Evolutionary conservation across 805 yeast species (phyloP), one percentile per base, ranked within the genome.

Genomic region (Saturnispora serradocipensis): DNA sequence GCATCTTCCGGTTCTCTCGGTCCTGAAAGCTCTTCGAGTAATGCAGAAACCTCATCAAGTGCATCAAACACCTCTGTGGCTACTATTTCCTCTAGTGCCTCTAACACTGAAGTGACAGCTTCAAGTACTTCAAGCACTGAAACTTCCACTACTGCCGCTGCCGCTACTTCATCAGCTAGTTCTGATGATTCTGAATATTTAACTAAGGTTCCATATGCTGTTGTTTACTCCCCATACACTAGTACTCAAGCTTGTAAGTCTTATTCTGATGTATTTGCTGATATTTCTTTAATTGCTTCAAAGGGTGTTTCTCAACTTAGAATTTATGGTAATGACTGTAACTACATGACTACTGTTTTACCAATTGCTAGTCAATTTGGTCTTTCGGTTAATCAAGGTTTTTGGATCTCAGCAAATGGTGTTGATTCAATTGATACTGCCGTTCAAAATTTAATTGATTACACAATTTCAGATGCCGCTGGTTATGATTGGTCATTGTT

Each of bases 321-420:
- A 72, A 65, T 88, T 49, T 90, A 90, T 64, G 95, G 96, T 59
- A 84, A 87, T 53, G 97, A 90, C 67, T 90, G 97, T 72, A 74
- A 78, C 64, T 78, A 85, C 25, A 67, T 86, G 46, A 62, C 74
- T 30, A 80, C 84, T 3, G 80, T 88, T 38, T 74, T 80, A 59
- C 87, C 93, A 46, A 75, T 74, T 39, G 77, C 84, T 58, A 60
- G 62, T 24, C 48, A 65, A 13, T 68, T 84, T 49, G 96, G 95
- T 4, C 65, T 90, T 48, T 78, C 70, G 38, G 79, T 89, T 53
- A 84, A 86, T 67, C 96, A 88, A 73, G 97, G 97, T 46, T 76
- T 90, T 67, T 90, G 93, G 90, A 81, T 90, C 56, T 65, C 75
- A 45, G 54, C 68, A 18, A 72, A 66, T 27, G 96, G 95, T 59